These are phyloP conservation scores for Leccinum subgranulosum DNA, from an alignment of 768 basidiomycete genomes.

Conservation along the genomic window DNA sequence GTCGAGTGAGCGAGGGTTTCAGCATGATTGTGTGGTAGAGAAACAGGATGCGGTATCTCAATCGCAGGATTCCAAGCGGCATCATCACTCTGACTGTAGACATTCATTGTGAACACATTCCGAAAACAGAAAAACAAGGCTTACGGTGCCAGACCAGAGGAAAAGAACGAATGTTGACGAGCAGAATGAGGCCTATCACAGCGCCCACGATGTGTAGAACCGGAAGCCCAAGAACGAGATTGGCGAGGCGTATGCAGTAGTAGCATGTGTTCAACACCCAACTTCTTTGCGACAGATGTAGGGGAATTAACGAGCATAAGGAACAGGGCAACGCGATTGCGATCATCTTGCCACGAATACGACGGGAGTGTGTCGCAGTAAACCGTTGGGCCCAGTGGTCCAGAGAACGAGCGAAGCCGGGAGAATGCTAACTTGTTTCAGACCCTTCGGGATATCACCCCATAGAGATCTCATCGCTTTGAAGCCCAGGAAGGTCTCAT, in stretches of 20 bases:
- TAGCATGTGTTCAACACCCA: neutral
- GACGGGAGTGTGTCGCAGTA: neutral
- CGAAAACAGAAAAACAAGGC: neutral
- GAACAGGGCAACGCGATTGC: neutral
- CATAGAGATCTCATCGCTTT: too few species aligned
- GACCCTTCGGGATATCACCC: neutral
- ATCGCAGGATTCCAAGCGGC: slow-evolving; percentile 10
- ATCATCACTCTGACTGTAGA: slow-evolving; percentile 8
- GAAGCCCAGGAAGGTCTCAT: too few species aligned
- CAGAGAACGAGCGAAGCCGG: neutral
- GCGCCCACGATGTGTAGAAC: neutral
- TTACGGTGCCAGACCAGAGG: slow-evolving; percentile 17
- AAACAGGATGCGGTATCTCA: slow-evolving; percentile 7
- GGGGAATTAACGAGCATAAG: slow-evolving; percentile 4
- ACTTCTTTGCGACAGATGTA: neutral
- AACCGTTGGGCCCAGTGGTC: neutral
- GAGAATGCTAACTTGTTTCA: neutral
- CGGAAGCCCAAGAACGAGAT: neutral
- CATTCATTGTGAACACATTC: neutral
- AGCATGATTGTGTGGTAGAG: slow-evolving; percentile 5
- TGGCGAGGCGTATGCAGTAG: neutral
- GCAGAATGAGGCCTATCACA: slow-evolving; percentile 4
- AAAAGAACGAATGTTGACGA: slow-evolving; percentile 13
- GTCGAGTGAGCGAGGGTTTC: slow-evolving; percentile 8
- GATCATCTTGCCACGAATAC: neutral